Percentiles rank a stretch among this genome's conserved stretches.
Conservation (phyloP, 2,329 filamentous ascomycete genomes). For the Neopestalotiopsis sp. region DNA sequence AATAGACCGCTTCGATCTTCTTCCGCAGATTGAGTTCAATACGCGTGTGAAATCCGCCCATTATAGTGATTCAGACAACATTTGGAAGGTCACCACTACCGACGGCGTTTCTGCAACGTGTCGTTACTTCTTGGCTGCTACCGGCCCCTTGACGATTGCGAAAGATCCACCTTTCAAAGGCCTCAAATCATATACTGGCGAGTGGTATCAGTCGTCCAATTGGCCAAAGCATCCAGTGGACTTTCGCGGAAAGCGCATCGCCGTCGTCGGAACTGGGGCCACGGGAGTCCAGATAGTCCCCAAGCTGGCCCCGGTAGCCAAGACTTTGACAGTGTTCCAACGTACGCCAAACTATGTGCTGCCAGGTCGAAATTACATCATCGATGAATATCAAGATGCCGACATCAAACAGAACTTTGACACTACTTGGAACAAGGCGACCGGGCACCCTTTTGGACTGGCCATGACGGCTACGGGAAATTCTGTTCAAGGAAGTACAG, state of each 20-base stretch:
- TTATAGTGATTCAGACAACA: background rate
- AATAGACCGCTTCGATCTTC: constrained; percentile 4
- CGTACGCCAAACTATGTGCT: constrained; percentile 7
- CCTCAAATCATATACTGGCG: constrained; percentile 2
- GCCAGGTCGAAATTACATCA: constrained; percentile 2
- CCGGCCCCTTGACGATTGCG: background rate
- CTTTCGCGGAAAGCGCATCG: constrained; percentile 6
- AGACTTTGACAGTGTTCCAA: constrained; percentile 5
- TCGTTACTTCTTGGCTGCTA: constrained; percentile 8
- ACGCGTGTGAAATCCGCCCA: background rate
- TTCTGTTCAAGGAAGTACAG: background rate
- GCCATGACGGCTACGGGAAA: background rate
- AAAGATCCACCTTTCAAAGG: background rate
- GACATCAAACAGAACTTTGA: constrained; percentile 4
- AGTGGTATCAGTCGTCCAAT: constrained; percentile 5
- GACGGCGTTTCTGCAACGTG: background rate
- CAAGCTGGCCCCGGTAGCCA: constrained; percentile 2
- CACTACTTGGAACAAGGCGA: background rate
- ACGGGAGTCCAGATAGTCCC: constrained; percentile 8
- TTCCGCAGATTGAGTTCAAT: background rate
- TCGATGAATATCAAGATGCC: constrained; percentile 3
- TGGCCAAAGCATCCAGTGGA: background rate
- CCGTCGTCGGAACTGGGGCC: constrained; percentile 1
- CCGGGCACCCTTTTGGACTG: background rate
- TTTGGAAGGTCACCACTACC: background rate